Base-by-base conservation (phyloP, 2,329 filamentous ascomycete genomes). In the Phialophora chinensis region DNA sequence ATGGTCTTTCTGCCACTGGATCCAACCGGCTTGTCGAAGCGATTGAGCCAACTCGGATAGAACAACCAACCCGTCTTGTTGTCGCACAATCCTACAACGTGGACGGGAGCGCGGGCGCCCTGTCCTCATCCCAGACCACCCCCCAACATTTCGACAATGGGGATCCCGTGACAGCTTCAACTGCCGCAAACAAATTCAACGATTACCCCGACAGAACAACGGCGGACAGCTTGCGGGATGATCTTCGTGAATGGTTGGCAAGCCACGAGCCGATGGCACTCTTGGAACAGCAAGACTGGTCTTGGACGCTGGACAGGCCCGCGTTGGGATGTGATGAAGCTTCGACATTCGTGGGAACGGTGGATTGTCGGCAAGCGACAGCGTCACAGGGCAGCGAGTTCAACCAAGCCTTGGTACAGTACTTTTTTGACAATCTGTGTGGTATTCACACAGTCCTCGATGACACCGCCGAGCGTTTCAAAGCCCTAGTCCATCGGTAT, bases 231-330 rank as follows among this genome's bases (percentile, higher is more conserved):
- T 57, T 66, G 23, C 63, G 63, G 4, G 63, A 66, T 17, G 63
- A 66, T 66, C 63, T 66, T 62, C 63, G 63, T 31, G 63, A 66
- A 47, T 66, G 63, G 63, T 29, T 61, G 57, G 52, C 42, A 56
- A 66, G 63, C 50, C 63, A 66, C 58, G 63, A 66, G 25, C 63
- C 63, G 31, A 62, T 66, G 57, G 50, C 57, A n/a, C 63, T 66
- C 17, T 42, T 66, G 50, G 57, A 66, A 62, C 63, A 66, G 57
- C 63, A 66, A 57, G 63, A 66, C 63, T 66, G 63, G 63, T 38
- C 63, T 47, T 66, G 63, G 63, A 66, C 63, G 25, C 27, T 62
- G 49, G 20, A 62, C 25, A 57, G 63, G 31, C 42, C 57, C 23
- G 25, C 57, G 29, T 57, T 66, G 57, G 27, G 27, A n/a, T 62